Evolutionary conservation across 2,329 filamentous ascomycete species (phyloP).

Genomic region (Pseudovirgaria hyperparasitica): DNA sequence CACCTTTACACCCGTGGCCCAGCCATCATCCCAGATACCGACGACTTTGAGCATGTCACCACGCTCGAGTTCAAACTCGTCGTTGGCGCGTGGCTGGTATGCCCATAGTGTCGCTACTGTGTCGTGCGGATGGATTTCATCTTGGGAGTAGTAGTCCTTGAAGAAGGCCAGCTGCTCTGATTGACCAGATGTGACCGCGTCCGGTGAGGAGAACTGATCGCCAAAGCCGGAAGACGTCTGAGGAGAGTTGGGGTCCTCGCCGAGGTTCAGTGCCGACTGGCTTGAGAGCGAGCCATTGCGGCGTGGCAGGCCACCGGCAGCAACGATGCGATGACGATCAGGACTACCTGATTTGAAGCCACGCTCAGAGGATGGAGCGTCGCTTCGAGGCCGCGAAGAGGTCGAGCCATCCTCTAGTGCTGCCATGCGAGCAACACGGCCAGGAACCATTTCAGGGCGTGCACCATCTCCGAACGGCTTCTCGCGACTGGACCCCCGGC

Average conservation of each 20-base stretch:
- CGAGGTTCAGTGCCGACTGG: conserved; percentile 57
- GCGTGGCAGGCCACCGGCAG: conserved; percentile 46
- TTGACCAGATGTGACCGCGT: conserved; percentile 72
- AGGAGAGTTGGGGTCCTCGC: conserved; percentile 61
- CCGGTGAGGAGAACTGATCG: conserved; percentile 71
- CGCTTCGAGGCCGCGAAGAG: conserved; percentile 35
- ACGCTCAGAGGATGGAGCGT: conserved; percentile 55
- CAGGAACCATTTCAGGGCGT: conserved; percentile 50
- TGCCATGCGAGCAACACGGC: conserved; percentile 90
- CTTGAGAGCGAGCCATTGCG: conserved; percentile 85
- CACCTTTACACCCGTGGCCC: conserved; percentile 85
- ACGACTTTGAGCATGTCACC: conserved; percentile 98
- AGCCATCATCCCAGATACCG: conserved; percentile 98
- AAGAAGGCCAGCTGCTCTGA: conserved; percentile 94
- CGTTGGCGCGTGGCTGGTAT: conserved; percentile 83
- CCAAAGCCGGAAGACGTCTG: conserved; percentile 32
- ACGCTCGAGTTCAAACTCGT: conserved; percentile 86
- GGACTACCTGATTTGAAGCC: conserved; percentile 63
- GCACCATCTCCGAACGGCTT: conserved; percentile 14
- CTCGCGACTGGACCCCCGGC: conserved; percentile 18
- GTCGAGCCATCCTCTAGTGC: conserved; percentile 68
- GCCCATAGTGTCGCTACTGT: conserved; percentile 89
- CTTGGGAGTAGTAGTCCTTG: conserved; percentile 97
- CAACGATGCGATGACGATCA: conserved; percentile 33
- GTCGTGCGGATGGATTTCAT: conserved; percentile 87